These are phyloP conservation scores for Amphichorda felina DNA, from an alignment of 2,329 filamentous ascomycete genomes.

Conservation along the genomic window DNA sequence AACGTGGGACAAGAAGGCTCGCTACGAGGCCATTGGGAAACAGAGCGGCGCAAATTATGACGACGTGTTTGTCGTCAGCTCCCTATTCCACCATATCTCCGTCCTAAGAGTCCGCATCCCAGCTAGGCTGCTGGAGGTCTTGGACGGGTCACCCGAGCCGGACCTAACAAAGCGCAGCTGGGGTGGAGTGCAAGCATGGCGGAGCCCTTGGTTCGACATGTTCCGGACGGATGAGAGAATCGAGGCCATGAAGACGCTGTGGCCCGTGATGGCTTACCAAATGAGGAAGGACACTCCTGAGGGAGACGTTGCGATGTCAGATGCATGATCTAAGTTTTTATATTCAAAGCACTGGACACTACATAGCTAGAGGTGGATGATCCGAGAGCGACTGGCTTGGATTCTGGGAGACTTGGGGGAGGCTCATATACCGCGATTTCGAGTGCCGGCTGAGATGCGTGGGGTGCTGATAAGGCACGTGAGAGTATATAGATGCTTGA, in stretches of 20 bases:
- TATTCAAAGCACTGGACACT: too few species aligned
- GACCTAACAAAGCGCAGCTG: conserved; percentile 27
- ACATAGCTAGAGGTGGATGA: neutral
- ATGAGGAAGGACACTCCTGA: conserved; percentile 30
- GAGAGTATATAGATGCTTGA: too few species aligned
- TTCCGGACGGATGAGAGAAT: conserved; percentile 42
- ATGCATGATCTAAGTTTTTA: conserved; percentile 1
- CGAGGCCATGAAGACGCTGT: conserved; percentile 43
- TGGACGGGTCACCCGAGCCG: conserved; percentile 32
- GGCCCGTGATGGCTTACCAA: conserved; percentile 48
- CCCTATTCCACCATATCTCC: conserved; percentile 49
- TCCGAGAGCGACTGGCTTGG: too few species aligned
- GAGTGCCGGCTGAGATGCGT: too few species aligned
- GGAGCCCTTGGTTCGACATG: conserved; percentile 50
- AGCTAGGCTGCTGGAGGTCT: conserved; percentile 33
- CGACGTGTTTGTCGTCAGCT: conserved; percentile 50
- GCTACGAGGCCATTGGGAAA: conserved; percentile 45
- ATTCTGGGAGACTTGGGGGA: too few species aligned
- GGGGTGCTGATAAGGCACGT: too few species aligned
- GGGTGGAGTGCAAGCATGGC: conserved; percentile 41
- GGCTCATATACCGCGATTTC: too few species aligned
- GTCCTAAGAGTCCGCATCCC: conserved; percentile 49
- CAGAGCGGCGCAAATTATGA: conserved; percentile 35
- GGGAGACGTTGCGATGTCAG: conserved; percentile 3
- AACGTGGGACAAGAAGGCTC: conserved; percentile 48